Evolutionary conservation across 1,139 yeast genomes (phyloP).

Genomic region (Geotrichum restrictum): DNA sequence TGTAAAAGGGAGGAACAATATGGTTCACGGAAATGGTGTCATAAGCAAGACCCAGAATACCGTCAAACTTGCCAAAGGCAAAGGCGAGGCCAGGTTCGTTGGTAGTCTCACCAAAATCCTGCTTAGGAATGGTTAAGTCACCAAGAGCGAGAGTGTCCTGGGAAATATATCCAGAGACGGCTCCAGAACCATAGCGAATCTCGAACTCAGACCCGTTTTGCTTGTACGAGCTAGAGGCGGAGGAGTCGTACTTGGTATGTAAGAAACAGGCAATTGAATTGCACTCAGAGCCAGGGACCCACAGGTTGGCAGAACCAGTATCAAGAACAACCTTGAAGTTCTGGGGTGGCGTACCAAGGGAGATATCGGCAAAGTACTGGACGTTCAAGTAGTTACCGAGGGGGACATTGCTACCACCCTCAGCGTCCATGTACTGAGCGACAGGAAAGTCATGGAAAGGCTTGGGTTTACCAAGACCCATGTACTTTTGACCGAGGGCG

Average conservation of each 20-base stretch:
- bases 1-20: conserved; percentile 89
- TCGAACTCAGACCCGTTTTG: conserved; percentile 80
- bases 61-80: conserved; percentile 97
- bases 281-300: conserved; percentile 92
- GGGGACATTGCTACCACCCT: conserved; percentile 63
- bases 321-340: conserved; percentile 72
- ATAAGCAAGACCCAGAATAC: conserved; percentile 91
- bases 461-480: conserved; percentile 49
- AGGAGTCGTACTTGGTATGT: conserved; percentile 85
- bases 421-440: conserved; percentile 36
- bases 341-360: conserved; percentile 90
- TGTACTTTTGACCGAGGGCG: conserved; percentile 71
- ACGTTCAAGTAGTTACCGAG: conserved; percentile 90
- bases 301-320: conserved; percentile 92
- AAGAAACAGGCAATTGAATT: conserved; percentile 90
- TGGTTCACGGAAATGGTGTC: conserved; percentile 83
- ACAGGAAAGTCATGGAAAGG: conserved; percentile 21
- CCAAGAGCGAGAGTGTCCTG: conserved; percentile 78
- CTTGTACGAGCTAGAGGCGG: conserved; percentile 71
- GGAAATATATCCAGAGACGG: conserved; percentile 86
- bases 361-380: conserved; percentile 87
- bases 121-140: conserved; percentile 76
- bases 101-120: conserved; percentile 95
- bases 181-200: conserved; percentile 88
- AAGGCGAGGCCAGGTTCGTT: conserved; percentile 95